These are phyloP conservation scores for Fusarium zealandicum DNA, from an alignment of 2,329 filamentous ascomycete genomes.

Conservation along the genomic window DNA sequence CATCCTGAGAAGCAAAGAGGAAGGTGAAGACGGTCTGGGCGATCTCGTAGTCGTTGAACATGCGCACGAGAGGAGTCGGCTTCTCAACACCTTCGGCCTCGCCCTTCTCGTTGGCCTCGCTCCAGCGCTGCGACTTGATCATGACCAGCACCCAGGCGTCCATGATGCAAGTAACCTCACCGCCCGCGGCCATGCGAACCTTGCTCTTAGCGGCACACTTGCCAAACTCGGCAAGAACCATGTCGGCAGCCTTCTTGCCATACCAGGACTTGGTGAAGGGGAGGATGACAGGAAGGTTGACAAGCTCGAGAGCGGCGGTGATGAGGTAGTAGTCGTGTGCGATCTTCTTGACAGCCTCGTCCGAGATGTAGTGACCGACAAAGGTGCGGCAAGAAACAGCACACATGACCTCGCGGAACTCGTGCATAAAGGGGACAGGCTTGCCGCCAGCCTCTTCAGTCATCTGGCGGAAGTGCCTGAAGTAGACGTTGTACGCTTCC, in stretches of 20 bases:
- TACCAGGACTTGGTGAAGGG: constrained; percentile 97
- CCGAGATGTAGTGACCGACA: constrained; percentile 92
- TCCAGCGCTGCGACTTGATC: constrained; percentile 83
- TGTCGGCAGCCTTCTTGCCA: constrained; percentile 92
- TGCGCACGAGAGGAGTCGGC: constrained; percentile 81
- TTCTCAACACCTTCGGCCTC: constrained; percentile 77
- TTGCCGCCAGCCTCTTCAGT: constrained; percentile 76
- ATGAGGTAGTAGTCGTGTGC: constrained; percentile 97
- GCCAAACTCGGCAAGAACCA: constrained; percentile 87
- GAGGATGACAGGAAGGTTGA: constrained; percentile 97
- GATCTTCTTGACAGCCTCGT: constrained; percentile 90
- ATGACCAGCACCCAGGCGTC: constrained; percentile 93
- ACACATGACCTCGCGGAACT: constrained; percentile 94
- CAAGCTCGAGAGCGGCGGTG: constrained; percentile 91
- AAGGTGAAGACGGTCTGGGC: constrained; percentile 94
- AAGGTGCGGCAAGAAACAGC: constrained; percentile 97
- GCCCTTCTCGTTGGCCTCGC: constrained; percentile 78
- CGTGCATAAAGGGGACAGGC: constrained; percentile 85
- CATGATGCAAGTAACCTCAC: constrained; percentile 89
- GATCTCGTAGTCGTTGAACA: constrained; percentile 91
- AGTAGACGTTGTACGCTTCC: constrained; percentile 88
- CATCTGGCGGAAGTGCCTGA: constrained; percentile 77
- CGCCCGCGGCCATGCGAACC: constrained; percentile 87
- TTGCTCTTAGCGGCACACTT: constrained; percentile 94
- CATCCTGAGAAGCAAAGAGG: constrained; percentile 96